phyloP scores from a whole-genome alignment of 257 asterid species.

The Pogostemon cablin region DNA sequence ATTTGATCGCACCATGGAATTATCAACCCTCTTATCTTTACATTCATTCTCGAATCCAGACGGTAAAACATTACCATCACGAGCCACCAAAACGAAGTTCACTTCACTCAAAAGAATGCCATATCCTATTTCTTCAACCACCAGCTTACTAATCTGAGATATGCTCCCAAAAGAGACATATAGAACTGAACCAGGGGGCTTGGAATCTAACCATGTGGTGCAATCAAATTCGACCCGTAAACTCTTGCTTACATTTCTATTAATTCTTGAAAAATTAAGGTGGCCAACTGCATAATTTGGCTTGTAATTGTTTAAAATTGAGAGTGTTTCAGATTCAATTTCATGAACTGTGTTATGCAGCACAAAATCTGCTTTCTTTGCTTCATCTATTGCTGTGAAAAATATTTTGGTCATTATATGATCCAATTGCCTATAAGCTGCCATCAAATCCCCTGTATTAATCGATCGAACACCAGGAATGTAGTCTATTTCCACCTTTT shows the following conservation, averaged over 20 bases:
- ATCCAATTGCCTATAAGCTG: not conserved
- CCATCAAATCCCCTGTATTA: conserved; percentile 2
- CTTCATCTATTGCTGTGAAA: not conserved
- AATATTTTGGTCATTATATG: not conserved
- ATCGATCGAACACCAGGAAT: conserved; percentile 15
- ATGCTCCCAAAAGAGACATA: conserved; percentile 34
- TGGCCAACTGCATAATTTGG: conserved; percentile 33
- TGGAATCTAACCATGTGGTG: conserved; percentile 25
- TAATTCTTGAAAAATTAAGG: not conserved
- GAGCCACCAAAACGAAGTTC: conserved; percentile 20
- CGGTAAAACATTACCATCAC: conserved; percentile 2
- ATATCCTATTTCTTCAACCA: conserved; percentile 17
- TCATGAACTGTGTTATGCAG: conserved; percentile 28
- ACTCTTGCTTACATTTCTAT: not conserved
- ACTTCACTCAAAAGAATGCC: conserved; percentile 26
- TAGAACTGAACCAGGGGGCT: conserved; percentile 24
- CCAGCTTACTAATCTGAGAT: not conserved
- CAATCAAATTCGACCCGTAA: not conserved
- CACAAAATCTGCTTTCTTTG: conserved; percentile 21
- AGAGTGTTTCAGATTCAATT: conserved; percentile 10
- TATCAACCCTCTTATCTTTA: not conserved
- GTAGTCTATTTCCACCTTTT: conserved; percentile 13
- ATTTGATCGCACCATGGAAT: conserved; percentile 22
- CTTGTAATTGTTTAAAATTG: conserved; percentile 16
- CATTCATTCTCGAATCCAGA: not conserved